A percentile compares a stretch with the other conserved stretches of the same genome.
phyloP scores from a whole-genome alignment of 371 early-diverging fungal species.

The Lichtheimia ornata region DNA sequence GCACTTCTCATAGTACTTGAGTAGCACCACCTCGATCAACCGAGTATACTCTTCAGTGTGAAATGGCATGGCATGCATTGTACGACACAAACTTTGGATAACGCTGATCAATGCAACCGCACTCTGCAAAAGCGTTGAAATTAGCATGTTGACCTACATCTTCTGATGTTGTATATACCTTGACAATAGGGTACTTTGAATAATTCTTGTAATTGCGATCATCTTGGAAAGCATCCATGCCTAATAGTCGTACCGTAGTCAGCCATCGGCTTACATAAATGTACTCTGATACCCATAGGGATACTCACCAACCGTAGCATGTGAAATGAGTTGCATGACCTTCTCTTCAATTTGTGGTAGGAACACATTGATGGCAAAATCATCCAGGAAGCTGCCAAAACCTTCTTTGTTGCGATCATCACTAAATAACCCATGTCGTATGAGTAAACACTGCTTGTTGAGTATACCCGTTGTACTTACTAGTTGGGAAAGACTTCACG shows the following conservation, averaged over 20 bases:
- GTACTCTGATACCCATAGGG: not conserved
- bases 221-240: slow-evolving; percentile 56
- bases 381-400: slow-evolving; percentile 76
- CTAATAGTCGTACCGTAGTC: slow-evolving; percentile 18
- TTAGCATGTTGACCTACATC: not conserved
- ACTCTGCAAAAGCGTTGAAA: slow-evolving; percentile 46
- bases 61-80: slow-evolving; percentile 73
- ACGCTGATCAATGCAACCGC: slow-evolving; percentile 62
- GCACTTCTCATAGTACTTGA: slow-evolving; percentile 81
- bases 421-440: slow-evolving; percentile 12
- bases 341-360: slow-evolving; percentile 76
- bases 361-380: slow-evolving; percentile 76
- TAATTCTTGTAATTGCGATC: slow-evolving; percentile 50
- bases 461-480: slow-evolving; percentile 30
- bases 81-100: slow-evolving; percentile 69
- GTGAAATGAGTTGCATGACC: slow-evolving; percentile 66
- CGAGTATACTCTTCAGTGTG: slow-evolving; percentile 79
- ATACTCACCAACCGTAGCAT: slow-evolving; percentile 53
- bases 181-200: slow-evolving; percentile 53
- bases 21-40: slow-evolving; percentile 74
- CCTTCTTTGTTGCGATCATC: slow-evolving; percentile 55
- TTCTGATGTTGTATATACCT: slow-evolving; percentile 28
- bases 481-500: slow-evolving; percentile 55
- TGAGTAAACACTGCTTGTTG: not conserved
- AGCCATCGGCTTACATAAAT: not conserved